Evolutionary conservation across 495 filamentous ascomycete genomes (phyloP).

Genomic region (Hypoxylon trugodes): DNA sequence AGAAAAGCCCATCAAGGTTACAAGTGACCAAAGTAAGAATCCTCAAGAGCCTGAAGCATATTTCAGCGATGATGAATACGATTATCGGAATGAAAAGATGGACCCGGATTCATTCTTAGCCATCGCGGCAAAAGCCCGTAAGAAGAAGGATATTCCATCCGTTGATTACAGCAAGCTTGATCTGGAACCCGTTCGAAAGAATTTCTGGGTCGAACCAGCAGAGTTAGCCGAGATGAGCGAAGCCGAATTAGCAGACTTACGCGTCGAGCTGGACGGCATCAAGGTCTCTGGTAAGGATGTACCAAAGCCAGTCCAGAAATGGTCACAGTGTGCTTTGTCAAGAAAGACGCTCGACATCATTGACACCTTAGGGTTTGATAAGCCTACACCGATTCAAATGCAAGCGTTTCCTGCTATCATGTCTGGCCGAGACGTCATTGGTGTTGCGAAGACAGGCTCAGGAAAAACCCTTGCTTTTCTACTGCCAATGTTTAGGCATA

Average conservation of each 20-base stretch:
- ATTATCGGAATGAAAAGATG: constrained; percentile 76
- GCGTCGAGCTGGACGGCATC: constrained; percentile 91
- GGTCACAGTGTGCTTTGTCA: constrained; percentile 93
- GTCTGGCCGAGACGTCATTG: constrained; percentile 95
- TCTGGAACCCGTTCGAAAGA: constrained; percentile 86
- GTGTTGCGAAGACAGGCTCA: constrained; percentile 98
- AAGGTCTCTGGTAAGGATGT: constrained; percentile 86
- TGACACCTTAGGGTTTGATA: constrained; percentile 81
- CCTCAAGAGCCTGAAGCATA: constrained; percentile 79
- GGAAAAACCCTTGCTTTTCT: constrained; percentile 97
- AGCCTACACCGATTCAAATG: constrained; percentile 90
- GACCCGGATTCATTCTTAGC: constrained; percentile 83
- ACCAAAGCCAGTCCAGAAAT: constrained; percentile 93
- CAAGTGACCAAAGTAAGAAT: constrained; percentile 45
- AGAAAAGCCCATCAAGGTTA: constrained; percentile 25
- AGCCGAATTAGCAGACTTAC: constrained; percentile 80
- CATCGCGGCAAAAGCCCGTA: constrained; percentile 82
- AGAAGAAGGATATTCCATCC: constrained; percentile 93
- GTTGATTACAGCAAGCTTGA: constrained; percentile 86
- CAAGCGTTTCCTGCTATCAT: constrained; percentile 96
- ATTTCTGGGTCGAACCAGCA: constrained; percentile 90
- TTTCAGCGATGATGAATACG: constrained; percentile 82
- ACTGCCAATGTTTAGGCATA: constrained; percentile 96
- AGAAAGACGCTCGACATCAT: constrained; percentile 90
- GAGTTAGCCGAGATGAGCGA: constrained; percentile 87